Evolutionary conservation across 225 moss, liverwort and hornwort species (phyloP).

Genomic region (Marchantia paleacea): DNA sequence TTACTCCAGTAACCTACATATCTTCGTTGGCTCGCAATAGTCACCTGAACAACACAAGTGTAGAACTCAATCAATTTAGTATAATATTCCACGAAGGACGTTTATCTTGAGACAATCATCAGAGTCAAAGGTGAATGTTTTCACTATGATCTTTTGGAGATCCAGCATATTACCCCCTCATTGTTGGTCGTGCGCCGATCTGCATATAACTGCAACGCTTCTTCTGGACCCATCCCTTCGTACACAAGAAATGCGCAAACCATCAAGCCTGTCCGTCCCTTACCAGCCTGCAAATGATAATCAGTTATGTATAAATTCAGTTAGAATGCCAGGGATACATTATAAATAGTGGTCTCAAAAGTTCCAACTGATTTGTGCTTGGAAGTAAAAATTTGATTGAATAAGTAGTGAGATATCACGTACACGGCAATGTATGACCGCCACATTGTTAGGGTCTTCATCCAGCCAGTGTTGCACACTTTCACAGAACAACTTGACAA

Average conservation of each 20-base stretch:
- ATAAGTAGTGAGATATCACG: not conserved
- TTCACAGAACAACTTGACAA: conserved; percentile 53
- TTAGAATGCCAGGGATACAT: not conserved
- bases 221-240: conserved; percentile 51
- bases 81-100: not conserved
- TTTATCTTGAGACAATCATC: too few relatives aligned
- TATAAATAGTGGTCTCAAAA: too few relatives aligned
- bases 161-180: conserved; percentile 42
- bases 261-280: conserved; percentile 66
- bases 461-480: conserved; percentile 54
- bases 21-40: conserved; percentile 57
- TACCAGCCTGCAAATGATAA: conserved; percentile 44
- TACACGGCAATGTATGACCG: conserved; percentile 57
- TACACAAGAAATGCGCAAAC: conserved; percentile 53
- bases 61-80: not conserved
- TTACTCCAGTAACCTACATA: conserved; percentile 62
- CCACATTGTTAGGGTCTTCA: conserved; percentile 46
- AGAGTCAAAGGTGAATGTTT: not conserved
- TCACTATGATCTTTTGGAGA: not conserved
- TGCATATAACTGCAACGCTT: conserved; percentile 52
- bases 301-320: not conserved
- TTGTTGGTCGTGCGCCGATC: conserved; percentile 49
- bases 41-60: conserved; percentile 34
- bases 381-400: too few relatives aligned
- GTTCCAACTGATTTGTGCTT: too few relatives aligned